phyloP scores from a whole-genome alignment of 352 stramenopile genomes.

The Globisporangium echinulatum region DNA sequence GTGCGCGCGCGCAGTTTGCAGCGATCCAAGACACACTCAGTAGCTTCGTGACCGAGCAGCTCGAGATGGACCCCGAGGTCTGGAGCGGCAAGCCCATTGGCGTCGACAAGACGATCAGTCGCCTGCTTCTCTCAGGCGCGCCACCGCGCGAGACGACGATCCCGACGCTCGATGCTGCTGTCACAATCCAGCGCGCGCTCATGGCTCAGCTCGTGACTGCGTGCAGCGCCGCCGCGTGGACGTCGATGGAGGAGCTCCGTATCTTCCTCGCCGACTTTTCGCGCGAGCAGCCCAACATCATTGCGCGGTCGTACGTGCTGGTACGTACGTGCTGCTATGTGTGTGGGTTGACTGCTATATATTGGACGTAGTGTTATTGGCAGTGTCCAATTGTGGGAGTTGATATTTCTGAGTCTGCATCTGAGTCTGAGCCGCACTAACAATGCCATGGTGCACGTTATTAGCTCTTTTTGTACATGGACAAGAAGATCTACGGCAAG shows the following conservation, averaged over 20 bases:
- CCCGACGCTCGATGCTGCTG: constrained; percentile 38
- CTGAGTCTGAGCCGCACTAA: background rate
- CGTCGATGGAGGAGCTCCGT: constrained; percentile 75
- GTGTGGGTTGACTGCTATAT: background rate
- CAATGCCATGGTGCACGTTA: background rate
- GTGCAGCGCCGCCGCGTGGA: constrained; percentile 55
- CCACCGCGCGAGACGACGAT: constrained; percentile 72
- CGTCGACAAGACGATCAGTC: constrained; percentile 72
- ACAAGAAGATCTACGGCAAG: constrained; percentile 81
- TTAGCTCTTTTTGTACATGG: constrained; percentile 77
- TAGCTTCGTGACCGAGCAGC: constrained; percentile 37
- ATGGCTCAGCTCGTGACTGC: constrained; percentile 47
- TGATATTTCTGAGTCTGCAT: no score
- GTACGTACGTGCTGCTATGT: constrained; percentile 45
- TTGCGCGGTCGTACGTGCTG: constrained; percentile 77
- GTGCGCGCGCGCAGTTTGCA: constrained; percentile 33
- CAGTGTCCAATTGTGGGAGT: no score
- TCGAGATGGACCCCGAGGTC: constrained; percentile 62
- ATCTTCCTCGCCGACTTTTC: constrained; percentile 77
- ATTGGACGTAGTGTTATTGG: no score
- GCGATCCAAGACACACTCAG: constrained; percentile 36
- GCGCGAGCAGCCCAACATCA: constrained; percentile 53
- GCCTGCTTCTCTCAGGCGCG: constrained; percentile 57
- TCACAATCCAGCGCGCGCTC: constrained; percentile 46
- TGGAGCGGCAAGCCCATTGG: constrained; percentile 65